Conservation (phyloP, 768 basidiomycete genomes). For the Piloderma croceum region DNA sequence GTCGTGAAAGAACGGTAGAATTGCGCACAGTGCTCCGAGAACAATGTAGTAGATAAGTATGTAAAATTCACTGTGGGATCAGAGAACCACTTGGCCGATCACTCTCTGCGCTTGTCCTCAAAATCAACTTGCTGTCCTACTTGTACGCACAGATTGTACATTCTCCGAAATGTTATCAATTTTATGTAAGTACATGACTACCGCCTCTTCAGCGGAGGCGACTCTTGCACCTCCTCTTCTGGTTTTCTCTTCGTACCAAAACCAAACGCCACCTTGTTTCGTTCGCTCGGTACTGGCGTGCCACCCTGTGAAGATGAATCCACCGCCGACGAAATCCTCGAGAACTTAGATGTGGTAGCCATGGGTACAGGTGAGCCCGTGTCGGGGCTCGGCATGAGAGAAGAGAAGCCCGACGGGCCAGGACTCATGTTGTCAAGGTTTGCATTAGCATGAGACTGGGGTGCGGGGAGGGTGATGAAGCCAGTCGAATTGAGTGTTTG, state of each 20-base stretch:
- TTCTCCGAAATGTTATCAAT: too few species aligned
- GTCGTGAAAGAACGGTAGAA: too few species aligned
- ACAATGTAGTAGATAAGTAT: too few species aligned
- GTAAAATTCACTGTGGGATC: too few species aligned
- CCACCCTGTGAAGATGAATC: slow-evolving; percentile 35
- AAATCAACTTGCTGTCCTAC: too few species aligned
- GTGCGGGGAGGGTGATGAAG: slow-evolving; percentile 70
- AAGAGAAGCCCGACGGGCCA: slow-evolving; percentile 34
- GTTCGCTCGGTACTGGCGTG: slow-evolving; percentile 57
- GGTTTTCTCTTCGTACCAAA: slow-evolving; percentile 80
- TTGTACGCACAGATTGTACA: too few species aligned
- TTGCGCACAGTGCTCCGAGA: too few species aligned
- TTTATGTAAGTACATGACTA: slow-evolving; percentile 15
- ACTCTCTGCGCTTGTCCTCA: too few species aligned
- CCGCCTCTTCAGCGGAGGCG: slow-evolving; percentile 59
- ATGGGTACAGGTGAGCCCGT: slow-evolving; percentile 61
- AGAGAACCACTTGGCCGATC: too few species aligned
- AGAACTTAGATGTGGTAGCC: slow-evolving; percentile 59
- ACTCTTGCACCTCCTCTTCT: slow-evolving; percentile 57
- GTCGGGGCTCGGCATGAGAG: slow-evolving; percentile 16
- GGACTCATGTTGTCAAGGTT: slow-evolving; percentile 52
- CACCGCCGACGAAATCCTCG: slow-evolving; percentile 59
- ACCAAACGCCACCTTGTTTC: slow-evolving; percentile 72
- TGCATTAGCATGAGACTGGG: slow-evolving; percentile 37
- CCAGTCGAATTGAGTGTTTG: slow-evolving; percentile 47